These are phyloP conservation scores for Podospora pseudopauciseta DNA, from an alignment of 495 filamentous ascomycete species.

Conservation along the genomic window DNA sequence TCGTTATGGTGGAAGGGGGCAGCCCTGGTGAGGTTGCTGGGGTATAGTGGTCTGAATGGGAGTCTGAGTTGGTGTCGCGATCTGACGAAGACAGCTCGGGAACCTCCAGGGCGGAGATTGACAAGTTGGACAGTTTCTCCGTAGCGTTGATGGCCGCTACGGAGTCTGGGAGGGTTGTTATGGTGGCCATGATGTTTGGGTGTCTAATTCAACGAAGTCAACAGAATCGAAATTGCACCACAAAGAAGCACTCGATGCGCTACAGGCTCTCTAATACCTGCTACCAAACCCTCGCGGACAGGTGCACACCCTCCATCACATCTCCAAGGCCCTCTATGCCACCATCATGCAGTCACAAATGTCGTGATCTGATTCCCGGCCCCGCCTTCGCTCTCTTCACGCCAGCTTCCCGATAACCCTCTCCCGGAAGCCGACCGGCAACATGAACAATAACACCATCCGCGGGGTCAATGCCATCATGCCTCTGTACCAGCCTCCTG, in stretches of 20 bases:
- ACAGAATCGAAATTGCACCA: not conserved
- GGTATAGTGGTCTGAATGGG: not conserved
- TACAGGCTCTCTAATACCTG: not conserved
- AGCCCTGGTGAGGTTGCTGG: not conserved
- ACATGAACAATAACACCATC: constrained; percentile 18
- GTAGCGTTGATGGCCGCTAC: not conserved
- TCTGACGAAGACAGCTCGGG: not conserved
- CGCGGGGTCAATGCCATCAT: constrained; percentile 10
- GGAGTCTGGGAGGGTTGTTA: not conserved
- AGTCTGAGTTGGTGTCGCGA: constrained; percentile 1
- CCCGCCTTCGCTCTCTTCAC: not conserved
- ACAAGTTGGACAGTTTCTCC: constrained; percentile 1
- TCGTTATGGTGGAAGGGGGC: not conserved
- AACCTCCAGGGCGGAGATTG: constrained; percentile 3
- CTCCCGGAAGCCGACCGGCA: constrained; percentile 8
- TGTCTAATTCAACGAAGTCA: not conserved
- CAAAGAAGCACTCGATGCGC: not conserved
- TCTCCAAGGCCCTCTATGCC: not conserved
- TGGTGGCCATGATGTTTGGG: not conserved
- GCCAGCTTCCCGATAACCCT: not conserved
- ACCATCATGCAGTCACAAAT: not conserved
- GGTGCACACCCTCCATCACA: not conserved
- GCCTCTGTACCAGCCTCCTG: not conserved
- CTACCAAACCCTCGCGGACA: not conserved
- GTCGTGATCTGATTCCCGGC: not conserved